Base-by-base conservation (phyloP, 163 green algal genomes). In the Scenedesmus sp. region DNA sequence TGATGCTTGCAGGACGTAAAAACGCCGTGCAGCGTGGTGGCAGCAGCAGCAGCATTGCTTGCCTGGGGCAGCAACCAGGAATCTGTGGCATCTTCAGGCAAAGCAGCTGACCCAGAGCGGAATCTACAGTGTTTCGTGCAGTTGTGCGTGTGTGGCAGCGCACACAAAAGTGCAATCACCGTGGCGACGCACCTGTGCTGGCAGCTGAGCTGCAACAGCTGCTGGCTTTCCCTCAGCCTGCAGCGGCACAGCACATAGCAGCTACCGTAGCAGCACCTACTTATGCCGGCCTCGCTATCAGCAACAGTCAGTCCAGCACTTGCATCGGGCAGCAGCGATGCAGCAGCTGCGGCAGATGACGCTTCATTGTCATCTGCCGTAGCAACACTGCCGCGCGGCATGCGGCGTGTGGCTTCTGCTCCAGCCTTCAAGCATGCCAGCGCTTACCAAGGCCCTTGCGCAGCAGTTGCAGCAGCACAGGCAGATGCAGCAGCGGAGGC, bases 351-450 rank as follows among this genome's bases (percentile, higher is more conserved):
- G 34, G 8, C 7, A 7, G 12, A 34, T 66, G 20, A 8, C 60
- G 70, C 86, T 84, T 52, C 56, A 57, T n/a, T 55, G 13, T 46
- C 60, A 64, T 64, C 86, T 18, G 70, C 59, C 3, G 76, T 26
- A 15, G 57, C 26, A 66, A 4, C 88, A 59, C 60, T 56, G 23
- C 56, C n/a, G 12, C 20, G 62, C 52, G 3, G 77, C 10, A 93
- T 93, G 90, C 84, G 90, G 18, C 59, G 90, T 2, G 84, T 90
- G 16, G 90, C 90, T 12, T 93, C 90, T 57, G 83, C 90, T 12
- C 90, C 90, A 46, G 84, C 90, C n/a, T 90, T 93, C 83, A 89
- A 90, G 79, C 79, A 88, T 55, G 89, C 89, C 20, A 67, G 26
- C 55, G 56, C 67, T 7, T 87, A 86, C 26, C 74, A 77, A n/a